Evolutionary conservation across 352 stramenopile genomes (phyloP), one percentile per base, ranked within the genome.

Genomic region (Pythium brassicae): DNA sequence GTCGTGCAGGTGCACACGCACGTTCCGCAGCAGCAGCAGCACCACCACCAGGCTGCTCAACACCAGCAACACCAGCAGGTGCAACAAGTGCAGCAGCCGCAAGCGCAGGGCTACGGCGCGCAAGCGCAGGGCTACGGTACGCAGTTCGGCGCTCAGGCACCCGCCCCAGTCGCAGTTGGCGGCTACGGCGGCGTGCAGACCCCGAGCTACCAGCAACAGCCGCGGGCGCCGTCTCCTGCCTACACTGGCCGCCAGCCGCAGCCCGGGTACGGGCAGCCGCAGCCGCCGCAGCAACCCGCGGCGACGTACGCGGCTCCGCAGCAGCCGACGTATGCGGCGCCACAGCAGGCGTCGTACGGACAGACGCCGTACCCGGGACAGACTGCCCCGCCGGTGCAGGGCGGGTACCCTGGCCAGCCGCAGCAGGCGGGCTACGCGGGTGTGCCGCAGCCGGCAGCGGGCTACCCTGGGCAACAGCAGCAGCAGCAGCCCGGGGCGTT

Each of bases 1-100:
- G 69, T 78, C 46, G 69, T 92, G 19, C 78, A 88, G 53, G 62
- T 92, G 29, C 63, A 83, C 25, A 65, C 66, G 5, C 57, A 89
- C 37, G 64, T 80, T 2, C 67, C 82, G 43, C 80, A 89, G 66
- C 67, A 83, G 42, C 74, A 83, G 9, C 62, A 83, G 44, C 70
- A 83, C 39, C 53, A 78, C 11, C 68, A 81, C 17, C 71, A 78
- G 8, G 67, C 65, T 15, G 68, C 72, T 35, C 48, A 63, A 46
- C 43, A 66, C 26, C 69, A 76, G 23, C 65, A 69, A 22, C 65
- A 64, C 14, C 64, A 65, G 19, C 57, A 40, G 17, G 15, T 44
- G 15, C 71, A 72, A 23, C 66, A 68, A 8, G 32, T 37, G 43
- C 63, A 62, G 17, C 63, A 62, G 19, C 48, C 17, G 25, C 42